phyloP scores from a whole-genome alignment of 352 stramenopile species.

The Phytopythium chamaehyphon region DNA sequence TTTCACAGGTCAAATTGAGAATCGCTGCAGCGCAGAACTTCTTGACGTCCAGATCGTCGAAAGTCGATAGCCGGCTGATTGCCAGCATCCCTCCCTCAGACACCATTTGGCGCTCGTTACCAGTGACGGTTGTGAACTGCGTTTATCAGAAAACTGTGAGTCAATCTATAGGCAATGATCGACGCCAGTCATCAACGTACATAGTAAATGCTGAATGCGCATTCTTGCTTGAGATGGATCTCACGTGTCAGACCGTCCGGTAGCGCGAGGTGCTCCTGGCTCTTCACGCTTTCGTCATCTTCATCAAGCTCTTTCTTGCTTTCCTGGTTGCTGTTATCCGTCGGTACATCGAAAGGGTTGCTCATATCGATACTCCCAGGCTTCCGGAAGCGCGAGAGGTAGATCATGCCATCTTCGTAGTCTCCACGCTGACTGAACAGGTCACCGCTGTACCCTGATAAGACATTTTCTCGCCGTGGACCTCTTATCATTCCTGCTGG shows the following conservation, averaged over 20 bases:
- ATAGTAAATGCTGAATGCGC: conserved; percentile 78
- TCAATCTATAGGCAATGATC: not conserved
- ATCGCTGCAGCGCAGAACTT: conserved; percentile 80
- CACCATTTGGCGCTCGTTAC: conserved; percentile 77
- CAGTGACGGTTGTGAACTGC: conserved; percentile 56
- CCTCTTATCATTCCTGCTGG: conserved; percentile 12
- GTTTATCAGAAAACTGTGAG: not conserved
- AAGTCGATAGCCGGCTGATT: conserved; percentile 63
- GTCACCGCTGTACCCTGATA: conserved; percentile 67
- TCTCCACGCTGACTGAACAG: conserved; percentile 81
- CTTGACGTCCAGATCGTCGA: conserved; percentile 82
- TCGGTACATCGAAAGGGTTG: conserved; percentile 12
- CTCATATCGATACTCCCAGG: conserved; percentile 26
- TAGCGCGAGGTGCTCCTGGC: conserved; percentile 22
- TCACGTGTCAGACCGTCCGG: conserved; percentile 34
- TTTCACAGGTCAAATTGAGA: conserved; percentile 69
- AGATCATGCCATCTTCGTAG: conserved; percentile 87
- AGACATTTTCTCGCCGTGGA: conserved; percentile 40
- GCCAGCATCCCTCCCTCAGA: conserved; percentile 68
- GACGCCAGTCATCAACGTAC: conserved; percentile 15
- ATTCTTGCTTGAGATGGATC: conserved; percentile 76
- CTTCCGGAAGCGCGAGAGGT: conserved; percentile 77
- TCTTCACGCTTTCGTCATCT: conserved; percentile 45
- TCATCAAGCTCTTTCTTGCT: conserved; percentile 28
- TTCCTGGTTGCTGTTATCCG: conserved; percentile 33